Evolutionary conservation across 176 grass and related monocot genomes (phyloP).

Genomic region (Coix lacrymajobi): DNA sequence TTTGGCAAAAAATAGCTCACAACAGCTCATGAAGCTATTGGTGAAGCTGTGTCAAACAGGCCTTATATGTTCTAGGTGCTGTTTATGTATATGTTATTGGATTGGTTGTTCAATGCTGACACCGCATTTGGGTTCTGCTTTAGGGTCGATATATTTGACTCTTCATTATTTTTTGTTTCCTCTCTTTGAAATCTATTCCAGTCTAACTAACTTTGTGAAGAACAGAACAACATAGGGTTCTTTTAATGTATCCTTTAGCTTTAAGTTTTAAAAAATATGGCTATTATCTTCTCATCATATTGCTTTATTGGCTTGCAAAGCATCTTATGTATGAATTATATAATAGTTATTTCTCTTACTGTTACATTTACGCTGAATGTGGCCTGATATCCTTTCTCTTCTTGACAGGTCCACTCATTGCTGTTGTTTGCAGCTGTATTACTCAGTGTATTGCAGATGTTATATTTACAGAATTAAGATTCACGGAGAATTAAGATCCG

Average conservation of each 20-base stretch:
- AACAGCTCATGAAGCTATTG: too few species aligned
- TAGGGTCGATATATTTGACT: background rate
- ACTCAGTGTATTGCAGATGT: constrained; percentile 1
- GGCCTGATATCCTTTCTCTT: constrained; percentile 9
- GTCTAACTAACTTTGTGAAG: background rate
- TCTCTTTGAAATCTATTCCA: background rate
- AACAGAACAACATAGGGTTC: background rate
- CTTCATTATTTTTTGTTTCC: background rate
- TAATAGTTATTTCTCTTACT: background rate
- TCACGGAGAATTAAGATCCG: background rate
- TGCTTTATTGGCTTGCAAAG: background rate
- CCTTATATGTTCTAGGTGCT: background rate
- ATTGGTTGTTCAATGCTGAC: background rate
- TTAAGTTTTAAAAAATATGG: background rate
- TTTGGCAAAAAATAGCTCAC: too few species aligned
- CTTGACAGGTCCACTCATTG: constrained; percentile 16
- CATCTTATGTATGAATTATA: background rate
- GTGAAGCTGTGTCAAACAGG: too few species aligned
- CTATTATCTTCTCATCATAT: background rate
- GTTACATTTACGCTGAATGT: background rate
- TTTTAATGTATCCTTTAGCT: background rate
- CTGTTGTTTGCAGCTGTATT: constrained; percentile 1
- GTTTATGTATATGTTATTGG: background rate
- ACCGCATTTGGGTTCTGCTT: background rate
- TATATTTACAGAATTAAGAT: background rate